A percentile compares a stretch with the other conserved stretches of the same genome.
Evolutionary conservation across 2,329 filamentous ascomycete species (phyloP).

Genomic region (Fusarium incarnatum): DNA sequence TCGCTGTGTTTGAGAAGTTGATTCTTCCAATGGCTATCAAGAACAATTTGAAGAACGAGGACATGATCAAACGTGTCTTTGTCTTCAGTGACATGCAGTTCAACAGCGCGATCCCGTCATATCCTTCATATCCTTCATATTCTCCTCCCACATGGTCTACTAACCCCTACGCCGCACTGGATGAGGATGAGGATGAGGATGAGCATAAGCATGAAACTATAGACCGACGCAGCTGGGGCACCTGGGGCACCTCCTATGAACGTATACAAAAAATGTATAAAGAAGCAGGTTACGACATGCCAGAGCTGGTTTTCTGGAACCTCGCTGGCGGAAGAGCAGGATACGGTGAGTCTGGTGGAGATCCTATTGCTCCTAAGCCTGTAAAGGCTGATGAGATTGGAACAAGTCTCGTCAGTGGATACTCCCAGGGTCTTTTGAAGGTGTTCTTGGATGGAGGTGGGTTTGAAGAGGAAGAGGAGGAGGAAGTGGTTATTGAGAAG

Average conservation of each 20-base stretch:
- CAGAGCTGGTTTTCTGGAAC: slow-evolving; percentile 71
- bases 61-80: slow-evolving; percentile 72
- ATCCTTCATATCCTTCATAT: background rate
- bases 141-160: background rate
- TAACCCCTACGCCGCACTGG: slow-evolving; percentile 47
- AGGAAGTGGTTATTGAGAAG: slow-evolving; percentile 51
- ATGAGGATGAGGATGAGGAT: slow-evolving; percentile 13
- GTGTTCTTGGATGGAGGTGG: slow-evolving; percentile 64
- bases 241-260: slow-evolving; percentile 57
- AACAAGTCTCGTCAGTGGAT: slow-evolving; percentile 65
- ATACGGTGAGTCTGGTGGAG: slow-evolving; percentile 41
- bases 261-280: slow-evolving; percentile 60
- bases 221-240: background rate
- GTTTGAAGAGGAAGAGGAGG: slow-evolving; percentile 57
- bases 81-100: slow-evolving; percentile 74
- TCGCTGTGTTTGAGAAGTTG: slow-evolving; percentile 64
- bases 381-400: slow-evolving; percentile 58
- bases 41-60: slow-evolving; percentile 62
- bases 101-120: slow-evolving; percentile 47
- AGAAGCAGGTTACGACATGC: slow-evolving; percentile 66
- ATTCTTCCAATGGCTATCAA: slow-evolving; percentile 65
- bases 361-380: slow-evolving; percentile 59
- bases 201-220: background rate
- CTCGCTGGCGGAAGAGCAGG: slow-evolving; percentile 57
- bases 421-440: slow-evolving; percentile 69